Percentiles rank a stretch among this genome's conserved stretches.
Evolutionary conservation across 208 protist species (phyloP).

Genomic region (Wallacemonas sp.): DNA sequence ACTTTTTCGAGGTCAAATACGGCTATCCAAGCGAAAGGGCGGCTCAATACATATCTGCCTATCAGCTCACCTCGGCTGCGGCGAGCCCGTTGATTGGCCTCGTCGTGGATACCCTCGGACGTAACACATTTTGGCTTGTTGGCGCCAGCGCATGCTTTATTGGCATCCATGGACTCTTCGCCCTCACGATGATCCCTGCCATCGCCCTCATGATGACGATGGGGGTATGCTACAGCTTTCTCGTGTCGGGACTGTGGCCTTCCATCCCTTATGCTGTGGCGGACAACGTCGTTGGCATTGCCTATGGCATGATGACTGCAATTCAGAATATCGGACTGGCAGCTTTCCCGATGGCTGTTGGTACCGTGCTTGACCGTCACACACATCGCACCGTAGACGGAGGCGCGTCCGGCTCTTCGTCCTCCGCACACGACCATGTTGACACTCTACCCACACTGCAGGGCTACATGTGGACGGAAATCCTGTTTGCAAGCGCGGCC

Average conservation of each 20-base stretch:
- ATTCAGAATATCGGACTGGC: conserved; percentile 89
- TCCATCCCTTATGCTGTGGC: conserved; percentile 75
- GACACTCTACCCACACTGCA: conserved; percentile 41
- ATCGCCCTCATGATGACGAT: conserved; percentile 72
- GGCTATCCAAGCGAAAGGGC: conserved; percentile 51
- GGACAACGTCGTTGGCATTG: conserved; percentile 69
- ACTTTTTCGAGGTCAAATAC: conserved; percentile 90
- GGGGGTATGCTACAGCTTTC: conserved; percentile 85
- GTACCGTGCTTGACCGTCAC: conserved; percentile 65
- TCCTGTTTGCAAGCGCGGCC: conserved; percentile 53
- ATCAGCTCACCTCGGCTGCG: conserved; percentile 82
- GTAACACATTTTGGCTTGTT: conserved; percentile 77
- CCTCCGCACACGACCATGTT: too few relatives aligned
- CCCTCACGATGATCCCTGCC: conserved; percentile 68
- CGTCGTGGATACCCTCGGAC: conserved; percentile 82
- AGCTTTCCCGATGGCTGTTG: conserved; percentile 65
- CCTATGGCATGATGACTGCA: conserved; percentile 92
- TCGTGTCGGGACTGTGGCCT: conserved; percentile 88
- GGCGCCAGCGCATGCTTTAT: conserved; percentile 48
- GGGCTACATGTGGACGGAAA: conserved; percentile 63
- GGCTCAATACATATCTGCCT: conserved; percentile 76
- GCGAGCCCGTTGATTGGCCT: conserved; percentile 80
- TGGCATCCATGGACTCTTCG: conserved; percentile 72
- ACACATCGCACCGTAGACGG: not conserved
- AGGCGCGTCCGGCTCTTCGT: not conserved